Evolutionary conservation across 2,329 filamentous ascomycete genomes (phyloP).

Genomic region (Thelonectria rubi): DNA sequence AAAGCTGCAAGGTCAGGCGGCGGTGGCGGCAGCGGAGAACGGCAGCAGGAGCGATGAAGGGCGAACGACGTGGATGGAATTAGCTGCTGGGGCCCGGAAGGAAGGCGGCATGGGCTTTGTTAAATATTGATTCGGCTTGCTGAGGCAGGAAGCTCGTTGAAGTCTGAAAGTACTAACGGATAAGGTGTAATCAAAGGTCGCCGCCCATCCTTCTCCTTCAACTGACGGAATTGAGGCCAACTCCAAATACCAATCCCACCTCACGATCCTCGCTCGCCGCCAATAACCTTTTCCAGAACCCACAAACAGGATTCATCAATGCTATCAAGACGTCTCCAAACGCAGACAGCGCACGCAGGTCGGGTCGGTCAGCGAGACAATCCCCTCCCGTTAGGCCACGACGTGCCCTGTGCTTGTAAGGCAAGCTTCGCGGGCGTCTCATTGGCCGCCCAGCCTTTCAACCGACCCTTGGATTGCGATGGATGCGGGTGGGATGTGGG

Average conservation of each 20-base stretch:
- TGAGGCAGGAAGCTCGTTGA: too few relatives aligned
- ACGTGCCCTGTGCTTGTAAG: constrained; percentile 13
- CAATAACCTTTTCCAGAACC: constrained; percentile 8
- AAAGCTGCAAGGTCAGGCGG: constrained; percentile 20
- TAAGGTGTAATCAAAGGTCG: too few relatives aligned
- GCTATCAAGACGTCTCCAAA: neutral
- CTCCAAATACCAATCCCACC: constrained; percentile 2
- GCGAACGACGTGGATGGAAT: neutral
- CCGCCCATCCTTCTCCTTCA: constrained; percentile 4
- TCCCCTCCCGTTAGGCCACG: constrained; percentile 8
- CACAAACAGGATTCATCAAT: constrained; percentile 2
- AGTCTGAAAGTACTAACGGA: too few relatives aligned
- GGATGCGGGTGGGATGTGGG: constrained; percentile 13
- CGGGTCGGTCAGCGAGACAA: constrained; percentile 11
- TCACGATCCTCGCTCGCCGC: neutral
- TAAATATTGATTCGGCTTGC: too few relatives aligned
- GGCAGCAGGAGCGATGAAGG: constrained; percentile 2
- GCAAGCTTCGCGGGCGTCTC: constrained; percentile 1
- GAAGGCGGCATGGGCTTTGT: neutral
- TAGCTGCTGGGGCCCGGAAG: neutral
- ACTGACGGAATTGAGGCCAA: constrained; percentile 5
- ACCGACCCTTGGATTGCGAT: constrained; percentile 2
- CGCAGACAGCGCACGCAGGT: neutral
- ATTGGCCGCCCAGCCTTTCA: constrained; percentile 18
- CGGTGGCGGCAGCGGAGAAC: constrained; percentile 11